Conservation (phyloP, 192 early-diverging fungal species). For the Dissophora ornata region DNA sequence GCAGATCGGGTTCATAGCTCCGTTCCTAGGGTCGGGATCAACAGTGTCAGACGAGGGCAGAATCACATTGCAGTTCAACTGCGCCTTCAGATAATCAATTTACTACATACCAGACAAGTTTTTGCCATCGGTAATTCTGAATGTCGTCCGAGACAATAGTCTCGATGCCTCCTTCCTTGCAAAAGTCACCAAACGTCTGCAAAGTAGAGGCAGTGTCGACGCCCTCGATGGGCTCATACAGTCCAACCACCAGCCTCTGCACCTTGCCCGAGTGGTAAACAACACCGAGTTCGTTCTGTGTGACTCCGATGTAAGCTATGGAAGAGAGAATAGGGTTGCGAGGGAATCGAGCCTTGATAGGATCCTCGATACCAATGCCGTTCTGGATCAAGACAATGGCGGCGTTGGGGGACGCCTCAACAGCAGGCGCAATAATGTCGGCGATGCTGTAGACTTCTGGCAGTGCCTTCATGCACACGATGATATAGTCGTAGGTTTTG, state of each 20-base stretch:
- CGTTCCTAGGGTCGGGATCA: too few relatives aligned
- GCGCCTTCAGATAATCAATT: too few relatives aligned
- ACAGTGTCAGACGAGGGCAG: background rate
- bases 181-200: constrained; percentile 55
- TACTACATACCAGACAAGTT: constrained; percentile 70
- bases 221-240: constrained; percentile 29
- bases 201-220: constrained; percentile 36
- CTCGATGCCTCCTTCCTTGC: constrained; percentile 55
- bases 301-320: constrained; percentile 73
- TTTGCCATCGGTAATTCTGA: constrained; percentile 73
- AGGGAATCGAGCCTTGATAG: constrained; percentile 68
- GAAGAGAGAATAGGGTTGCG: constrained; percentile 68
- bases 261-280: constrained; percentile 63
- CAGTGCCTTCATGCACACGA: constrained; percentile 76
- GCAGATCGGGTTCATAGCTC: constrained; percentile 75
- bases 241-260: constrained; percentile 54
- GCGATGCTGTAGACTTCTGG: constrained; percentile 69
- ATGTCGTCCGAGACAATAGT: constrained; percentile 63
- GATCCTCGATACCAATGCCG: constrained; percentile 75
- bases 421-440: constrained; percentile 65
- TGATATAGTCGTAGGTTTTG: constrained; percentile 66
- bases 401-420: constrained; percentile 61
- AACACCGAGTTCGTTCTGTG: constrained; percentile 62
- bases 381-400: constrained; percentile 78
- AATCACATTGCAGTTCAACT: too few relatives aligned